A percentile compares a stretch with the other conserved stretches of the same genome.
Conservation (phyloP, 176 grass and related monocot species). For the Carex kokanica region DNA sequence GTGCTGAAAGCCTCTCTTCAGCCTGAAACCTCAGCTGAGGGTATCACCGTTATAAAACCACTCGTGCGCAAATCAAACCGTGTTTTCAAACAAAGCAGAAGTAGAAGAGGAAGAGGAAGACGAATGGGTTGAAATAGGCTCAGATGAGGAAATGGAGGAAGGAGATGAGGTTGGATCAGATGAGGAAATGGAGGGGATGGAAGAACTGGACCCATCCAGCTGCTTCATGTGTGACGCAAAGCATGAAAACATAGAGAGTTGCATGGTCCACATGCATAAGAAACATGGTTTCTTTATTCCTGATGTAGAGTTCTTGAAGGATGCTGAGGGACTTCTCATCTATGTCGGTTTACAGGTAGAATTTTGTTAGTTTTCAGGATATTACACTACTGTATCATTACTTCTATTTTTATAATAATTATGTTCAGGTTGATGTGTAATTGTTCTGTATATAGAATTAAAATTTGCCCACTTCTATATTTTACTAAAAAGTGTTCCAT, state of each 20-base stretch:
- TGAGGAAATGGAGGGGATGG: constrained; percentile 66
- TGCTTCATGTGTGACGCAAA: constrained; percentile 93
- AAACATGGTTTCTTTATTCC: constrained; percentile 96
- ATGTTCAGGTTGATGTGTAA: neutral
- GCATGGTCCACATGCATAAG: constrained; percentile 98
- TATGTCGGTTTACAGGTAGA: constrained; percentile 87
- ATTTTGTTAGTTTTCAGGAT: neutral
- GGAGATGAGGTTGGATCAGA: constrained; percentile 49
- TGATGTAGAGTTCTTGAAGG: constrained; percentile 90
- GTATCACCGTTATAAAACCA: constrained; percentile 67
- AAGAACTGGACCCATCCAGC: constrained; percentile 63
- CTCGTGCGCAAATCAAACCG: constrained; percentile 42
- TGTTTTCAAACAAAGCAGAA: constrained; percentile 35
- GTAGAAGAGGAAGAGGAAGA: constrained; percentile 58
- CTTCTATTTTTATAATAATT: neutral
- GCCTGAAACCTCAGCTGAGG: constrained; percentile 56
- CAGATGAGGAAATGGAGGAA: constrained; percentile 52
- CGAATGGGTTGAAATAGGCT: constrained; percentile 69
- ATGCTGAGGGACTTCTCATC: constrained; percentile 77
- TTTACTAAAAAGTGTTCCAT: neutral
- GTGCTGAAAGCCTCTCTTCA: constrained; percentile 67
- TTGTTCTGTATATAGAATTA: neutral
- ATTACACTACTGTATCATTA: neutral
- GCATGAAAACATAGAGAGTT: constrained; percentile 68
- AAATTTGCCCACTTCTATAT: neutral